These are phyloP conservation scores for Trypanosoma avium DNA, from an alignment of 208 protist genomes.

Conservation along the genomic window DNA sequence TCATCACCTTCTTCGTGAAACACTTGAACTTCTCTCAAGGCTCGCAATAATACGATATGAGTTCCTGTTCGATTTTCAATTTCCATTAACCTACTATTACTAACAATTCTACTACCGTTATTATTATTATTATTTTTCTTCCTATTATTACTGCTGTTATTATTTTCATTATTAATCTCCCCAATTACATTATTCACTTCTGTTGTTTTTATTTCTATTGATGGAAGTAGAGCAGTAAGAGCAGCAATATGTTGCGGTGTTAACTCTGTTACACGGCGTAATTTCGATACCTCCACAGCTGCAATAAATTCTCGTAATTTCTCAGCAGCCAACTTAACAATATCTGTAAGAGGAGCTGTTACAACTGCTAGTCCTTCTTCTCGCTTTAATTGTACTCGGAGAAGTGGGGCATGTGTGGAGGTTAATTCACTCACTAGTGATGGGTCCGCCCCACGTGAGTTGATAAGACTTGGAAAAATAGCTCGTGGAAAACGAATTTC, in stretches of 20 bases:
- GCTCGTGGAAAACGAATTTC: conserved; percentile 33
- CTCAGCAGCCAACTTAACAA: conserved; percentile 29
- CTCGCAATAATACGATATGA: conserved; percentile 37
- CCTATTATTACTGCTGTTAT: too few relatives aligned
- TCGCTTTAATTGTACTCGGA: conserved; percentile 52
- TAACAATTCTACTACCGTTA: too few relatives aligned
- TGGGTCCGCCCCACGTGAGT: conserved; percentile 8
- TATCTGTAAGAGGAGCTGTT: conserved; percentile 31
- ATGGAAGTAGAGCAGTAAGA: too few relatives aligned
- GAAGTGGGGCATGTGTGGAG: conserved; percentile 23
- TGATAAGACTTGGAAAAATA: conserved; percentile 32
- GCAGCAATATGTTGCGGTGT: conserved; percentile 22
- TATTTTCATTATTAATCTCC: too few relatives aligned
- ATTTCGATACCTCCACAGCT: conserved; percentile 22
- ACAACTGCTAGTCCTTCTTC: conserved; percentile 26
- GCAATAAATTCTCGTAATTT: conserved; percentile 27
- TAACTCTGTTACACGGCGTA: conserved; percentile 38
- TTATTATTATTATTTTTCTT: too few relatives aligned
- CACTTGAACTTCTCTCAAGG: conserved; percentile 39
- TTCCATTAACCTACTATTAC: conserved; percentile 34
- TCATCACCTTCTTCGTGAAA: conserved; percentile 35
- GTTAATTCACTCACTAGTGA: conserved; percentile 35
- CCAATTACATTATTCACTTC: too few relatives aligned
- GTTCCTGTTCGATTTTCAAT: conserved; percentile 38
- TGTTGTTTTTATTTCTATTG: too few relatives aligned